A percentile compares a stretch with the other conserved stretches of the same genome.
phyloP scores from a whole-genome alignment of 257 asterid genomes.

The Agastache rugosa region DNA sequence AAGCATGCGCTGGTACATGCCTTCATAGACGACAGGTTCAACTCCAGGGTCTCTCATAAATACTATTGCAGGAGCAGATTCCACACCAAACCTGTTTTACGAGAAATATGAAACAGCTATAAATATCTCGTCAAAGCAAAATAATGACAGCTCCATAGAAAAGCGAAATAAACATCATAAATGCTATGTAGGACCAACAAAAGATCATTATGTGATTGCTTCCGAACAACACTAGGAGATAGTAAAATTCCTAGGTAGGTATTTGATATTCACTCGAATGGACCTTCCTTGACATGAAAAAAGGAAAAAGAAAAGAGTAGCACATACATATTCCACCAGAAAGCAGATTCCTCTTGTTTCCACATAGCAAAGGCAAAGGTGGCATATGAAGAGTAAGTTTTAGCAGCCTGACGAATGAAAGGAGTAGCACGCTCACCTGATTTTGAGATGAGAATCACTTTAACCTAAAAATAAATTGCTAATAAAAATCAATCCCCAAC shows the following conservation, averaged over 20 bases:
- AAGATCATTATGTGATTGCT: no score
- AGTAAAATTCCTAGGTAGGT: no score
- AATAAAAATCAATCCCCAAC: slow-evolving; percentile 3
- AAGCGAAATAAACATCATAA: slow-evolving; percentile 6
- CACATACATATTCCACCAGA: slow-evolving; percentile 93
- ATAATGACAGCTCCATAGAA: neutral
- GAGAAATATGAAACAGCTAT: slow-evolving; percentile 27
- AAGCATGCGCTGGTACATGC: slow-evolving; percentile 44
- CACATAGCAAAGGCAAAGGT: slow-evolving; percentile 76
- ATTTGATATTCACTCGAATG: no score
- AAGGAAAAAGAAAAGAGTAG: slow-evolving; percentile 21
- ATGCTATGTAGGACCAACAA: no score
- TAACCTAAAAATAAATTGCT: slow-evolving; percentile 53
- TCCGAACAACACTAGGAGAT: no score
- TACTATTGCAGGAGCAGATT: slow-evolving; percentile 92
- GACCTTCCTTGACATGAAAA: neutral
- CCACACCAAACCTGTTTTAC: slow-evolving; percentile 79
- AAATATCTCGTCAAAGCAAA: neutral
- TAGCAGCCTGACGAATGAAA: slow-evolving; percentile 83
- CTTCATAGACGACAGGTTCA: slow-evolving; percentile 82
- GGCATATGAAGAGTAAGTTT: slow-evolving; percentile 69
- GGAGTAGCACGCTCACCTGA: slow-evolving; percentile 98
- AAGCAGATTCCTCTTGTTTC: slow-evolving; percentile 79
- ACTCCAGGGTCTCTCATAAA: slow-evolving; percentile 91
- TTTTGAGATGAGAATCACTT: slow-evolving; percentile 84